Conservation (phyloP, 2,329 filamentous ascomycete genomes). For the Trichothecium sympodiale region DNA sequence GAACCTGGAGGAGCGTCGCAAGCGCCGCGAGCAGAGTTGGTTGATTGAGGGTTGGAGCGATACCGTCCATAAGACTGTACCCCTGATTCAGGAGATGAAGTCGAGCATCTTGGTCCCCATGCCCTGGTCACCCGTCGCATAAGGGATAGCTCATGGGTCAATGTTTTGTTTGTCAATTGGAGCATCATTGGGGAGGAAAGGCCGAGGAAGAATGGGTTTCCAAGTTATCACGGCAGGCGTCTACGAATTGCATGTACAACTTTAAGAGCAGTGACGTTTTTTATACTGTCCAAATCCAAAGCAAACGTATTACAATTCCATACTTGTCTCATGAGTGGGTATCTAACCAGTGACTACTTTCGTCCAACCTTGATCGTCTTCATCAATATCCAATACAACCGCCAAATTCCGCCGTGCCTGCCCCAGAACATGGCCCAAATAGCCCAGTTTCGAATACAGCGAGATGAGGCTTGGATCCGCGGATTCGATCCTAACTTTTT, state of each 20-base stretch:
- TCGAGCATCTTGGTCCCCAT: constrained; percentile 86
- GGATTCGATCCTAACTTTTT: constrained; percentile 82
- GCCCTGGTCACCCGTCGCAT: constrained; percentile 91
- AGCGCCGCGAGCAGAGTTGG: constrained; percentile 90
- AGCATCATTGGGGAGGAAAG: too few species aligned
- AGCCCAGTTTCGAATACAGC: constrained; percentile 71
- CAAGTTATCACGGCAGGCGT: constrained; percentile 3
- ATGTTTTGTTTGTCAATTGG: background rate
- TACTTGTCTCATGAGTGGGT: background rate
- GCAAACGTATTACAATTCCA: constrained; percentile 3
- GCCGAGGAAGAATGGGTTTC: too few species aligned
- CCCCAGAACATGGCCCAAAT: constrained; percentile 61
- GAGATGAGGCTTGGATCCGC: constrained; percentile 81
- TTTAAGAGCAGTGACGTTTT: constrained; percentile 6
- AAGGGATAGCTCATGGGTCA: constrained; percentile 12
- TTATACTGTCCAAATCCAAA: constrained; percentile 7
- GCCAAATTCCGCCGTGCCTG: constrained; percentile 61
- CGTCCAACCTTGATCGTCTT: background rate
- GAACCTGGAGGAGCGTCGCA: constrained; percentile 85
- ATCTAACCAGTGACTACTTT: background rate
- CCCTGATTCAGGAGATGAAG: constrained; percentile 93
- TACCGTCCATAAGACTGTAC: constrained; percentile 96
- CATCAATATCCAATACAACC: constrained; percentile 60
- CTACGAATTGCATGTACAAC: constrained; percentile 15
- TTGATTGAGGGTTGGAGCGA: constrained; percentile 89